A percentile compares a stretch with the other conserved stretches of the same genome.
Conservation (phyloP, 805 yeast genomes). For the Yarrowia divulgata region DNA sequence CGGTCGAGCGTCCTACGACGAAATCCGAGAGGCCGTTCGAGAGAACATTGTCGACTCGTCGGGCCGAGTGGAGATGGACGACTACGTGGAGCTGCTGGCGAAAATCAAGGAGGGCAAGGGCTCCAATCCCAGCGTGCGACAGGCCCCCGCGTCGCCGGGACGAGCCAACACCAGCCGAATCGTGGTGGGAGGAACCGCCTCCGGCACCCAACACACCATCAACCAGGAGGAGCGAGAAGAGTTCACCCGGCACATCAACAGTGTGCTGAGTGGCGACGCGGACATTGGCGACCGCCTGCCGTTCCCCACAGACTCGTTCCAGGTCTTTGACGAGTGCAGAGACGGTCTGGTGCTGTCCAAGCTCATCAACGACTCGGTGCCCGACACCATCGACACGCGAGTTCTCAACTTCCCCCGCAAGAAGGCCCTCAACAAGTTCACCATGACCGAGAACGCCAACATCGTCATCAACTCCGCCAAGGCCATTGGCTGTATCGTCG, state of each 20-base stretch:
- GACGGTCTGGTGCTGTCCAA: slow-evolving; percentile 94
- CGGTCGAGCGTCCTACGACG: slow-evolving; percentile 87
- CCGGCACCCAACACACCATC: slow-evolving; percentile 94
- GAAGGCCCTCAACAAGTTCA: slow-evolving; percentile 87
- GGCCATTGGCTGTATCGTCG: slow-evolving; percentile 98
- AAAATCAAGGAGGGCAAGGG: slow-evolving; percentile 65
- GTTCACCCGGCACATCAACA: slow-evolving; percentile 94
- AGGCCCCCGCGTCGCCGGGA: slow-evolving; percentile 41
- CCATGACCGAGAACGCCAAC: slow-evolving; percentile 95
- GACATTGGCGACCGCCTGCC: slow-evolving; percentile 87
- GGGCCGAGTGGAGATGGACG: slow-evolving; percentile 96
- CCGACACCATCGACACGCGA: slow-evolving; percentile 97
- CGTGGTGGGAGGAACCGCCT: slow-evolving; percentile 81
- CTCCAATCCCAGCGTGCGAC: slow-evolving; percentile 33
- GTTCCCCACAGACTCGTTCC: slow-evolving; percentile 91
- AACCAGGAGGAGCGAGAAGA: slow-evolving; percentile 96
- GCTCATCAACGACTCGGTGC: slow-evolving; percentile 95
- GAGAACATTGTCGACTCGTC: slow-evolving; percentile 93
- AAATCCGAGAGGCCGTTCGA: slow-evolving; percentile 91
- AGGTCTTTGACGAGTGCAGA: slow-evolving; percentile 93
- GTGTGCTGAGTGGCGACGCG: slow-evolving; percentile 86
- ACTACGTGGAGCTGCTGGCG: slow-evolving; percentile 83
- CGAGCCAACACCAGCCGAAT: slow-evolving; percentile 57
- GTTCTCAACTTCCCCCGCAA: slow-evolving; percentile 88
- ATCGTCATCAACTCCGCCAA: slow-evolving; percentile 98